phyloP scores from a whole-genome alignment of 352 stramenopile genomes.

The Phytopythium delawarense region DNA sequence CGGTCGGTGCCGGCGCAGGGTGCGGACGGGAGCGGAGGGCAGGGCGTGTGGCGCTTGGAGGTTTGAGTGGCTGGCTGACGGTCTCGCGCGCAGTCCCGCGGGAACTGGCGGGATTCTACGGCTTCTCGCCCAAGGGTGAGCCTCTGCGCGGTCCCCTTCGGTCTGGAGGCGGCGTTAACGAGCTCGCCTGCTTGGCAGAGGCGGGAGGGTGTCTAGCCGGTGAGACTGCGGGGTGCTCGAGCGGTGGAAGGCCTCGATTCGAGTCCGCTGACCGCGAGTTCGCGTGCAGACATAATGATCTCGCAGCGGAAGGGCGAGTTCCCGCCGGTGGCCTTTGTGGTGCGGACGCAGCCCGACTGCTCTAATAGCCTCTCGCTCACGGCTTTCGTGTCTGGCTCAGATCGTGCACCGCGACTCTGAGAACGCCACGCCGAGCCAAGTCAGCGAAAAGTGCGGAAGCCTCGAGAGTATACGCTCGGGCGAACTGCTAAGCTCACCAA shows the following conservation, averaged over 20 bases:
- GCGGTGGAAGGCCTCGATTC: neutral
- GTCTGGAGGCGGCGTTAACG: neutral
- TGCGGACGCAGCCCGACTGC: conserved; percentile 1
- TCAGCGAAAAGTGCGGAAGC: conserved; percentile 37
- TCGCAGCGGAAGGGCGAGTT: conserved; percentile 66
- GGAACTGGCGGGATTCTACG: conserved; percentile 48
- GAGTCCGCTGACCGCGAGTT: neutral
- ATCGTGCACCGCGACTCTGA: conserved; percentile 35
- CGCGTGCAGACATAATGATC: conserved; percentile 64
- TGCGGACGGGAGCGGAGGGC: conserved; percentile 2
- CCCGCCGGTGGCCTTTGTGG: conserved; percentile 52
- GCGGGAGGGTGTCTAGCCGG: conserved; percentile 52
- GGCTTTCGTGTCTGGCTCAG: conserved; percentile 9
- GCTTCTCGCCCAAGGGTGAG: conserved; percentile 45
- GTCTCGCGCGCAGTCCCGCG: conserved; percentile 31
- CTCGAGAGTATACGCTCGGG: neutral
- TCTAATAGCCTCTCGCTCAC: no score
- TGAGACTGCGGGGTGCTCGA: conserved; percentile 6
- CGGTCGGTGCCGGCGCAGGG: conserved; percentile 41
- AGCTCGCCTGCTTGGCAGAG: conserved; percentile 13
- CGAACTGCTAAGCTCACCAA: neutral
- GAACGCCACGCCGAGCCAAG: conserved; percentile 27
- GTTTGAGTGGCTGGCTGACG: neutral
- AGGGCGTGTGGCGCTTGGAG: no score
- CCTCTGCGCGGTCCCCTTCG: neutral